Evolutionary conservation across 768 basidiomycete species (phyloP), one percentile per base, ranked within the genome.

Genomic region (Boletus bicolor): DNA sequence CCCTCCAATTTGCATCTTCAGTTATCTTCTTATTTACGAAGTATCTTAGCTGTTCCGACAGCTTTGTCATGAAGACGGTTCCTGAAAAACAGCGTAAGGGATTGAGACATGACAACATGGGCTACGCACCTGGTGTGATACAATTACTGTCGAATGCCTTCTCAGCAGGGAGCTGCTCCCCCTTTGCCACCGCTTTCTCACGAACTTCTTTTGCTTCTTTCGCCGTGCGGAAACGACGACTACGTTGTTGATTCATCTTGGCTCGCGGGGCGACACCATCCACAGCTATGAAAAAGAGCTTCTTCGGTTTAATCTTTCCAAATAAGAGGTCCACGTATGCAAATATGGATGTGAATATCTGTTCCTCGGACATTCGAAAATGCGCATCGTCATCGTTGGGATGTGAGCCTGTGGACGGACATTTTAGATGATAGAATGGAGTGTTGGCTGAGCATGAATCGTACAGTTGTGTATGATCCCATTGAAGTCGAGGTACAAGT

Each of bases 231-330:
- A 98, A 99, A 44, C 95, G 85, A 38, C 96, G 79, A 68, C 89
- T 87, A 19, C 96, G 86, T 68, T 98, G 96, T 73, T 98, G 96
- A 69, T 99, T 99, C 96, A 98, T 97, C 81, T 99, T 98, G 35
- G 96, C 96, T 44, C 96, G 79, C 5, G 96, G 96, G 0, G 96
- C 96, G 14, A 98, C 95, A 46, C 96, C 96, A 69, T 98, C 97
- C 44, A 99, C 88, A 26, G 96, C 97, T 90, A 99, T 96, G 73
- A 97, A 98, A 73, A 98, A 98, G 12, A 97, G 77, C 68, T 98
- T 97, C 79, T 92, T 89, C 0, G 97, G 97, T 71, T 95, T 98
- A 59, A 99, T 98, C 76, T 95, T 98, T 32, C 87, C 83, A 73
- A 99, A 99, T 7, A 99, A 79, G 66, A 93, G 90, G 76, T 98